Conservation (phyloP, 306 rosid species). For the Luffa aegyptiaca region DNA sequence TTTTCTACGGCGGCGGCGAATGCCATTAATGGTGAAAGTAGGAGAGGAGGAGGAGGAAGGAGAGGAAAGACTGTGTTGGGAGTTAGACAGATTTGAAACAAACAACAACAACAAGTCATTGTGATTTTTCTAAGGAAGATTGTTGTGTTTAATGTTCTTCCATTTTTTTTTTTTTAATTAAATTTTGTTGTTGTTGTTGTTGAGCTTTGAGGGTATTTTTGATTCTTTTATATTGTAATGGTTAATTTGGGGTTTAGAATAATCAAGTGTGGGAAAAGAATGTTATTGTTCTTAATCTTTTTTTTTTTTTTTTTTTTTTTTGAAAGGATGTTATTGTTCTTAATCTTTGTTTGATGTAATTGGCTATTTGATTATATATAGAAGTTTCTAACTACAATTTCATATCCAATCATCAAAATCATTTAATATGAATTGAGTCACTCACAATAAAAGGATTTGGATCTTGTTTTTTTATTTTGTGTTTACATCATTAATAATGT, state of each 20-base stretch:
- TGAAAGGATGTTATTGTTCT: neutral
- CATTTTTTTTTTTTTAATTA: neutral
- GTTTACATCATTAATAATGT: neutral
- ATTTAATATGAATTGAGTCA: neutral
- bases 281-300: neutral
- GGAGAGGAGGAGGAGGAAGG: slow-evolving; percentile 32
- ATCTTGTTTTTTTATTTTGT: neutral
- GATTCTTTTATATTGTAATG: neutral
- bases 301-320: too few relatives aligned
- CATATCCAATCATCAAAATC: neutral
- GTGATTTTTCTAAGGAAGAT: neutral
- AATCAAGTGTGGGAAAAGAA: neutral
- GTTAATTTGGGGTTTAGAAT: neutral
- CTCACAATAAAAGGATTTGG: neutral
- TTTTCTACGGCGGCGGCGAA: slow-evolving; percentile 45
- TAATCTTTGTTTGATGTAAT: neutral
- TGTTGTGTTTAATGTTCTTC: neutral
- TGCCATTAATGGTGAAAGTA: slow-evolving; percentile 56
- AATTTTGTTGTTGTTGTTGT: neutral
- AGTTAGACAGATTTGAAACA: slow-evolving; percentile 33
- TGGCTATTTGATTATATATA: neutral
- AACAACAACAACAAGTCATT: neutral
- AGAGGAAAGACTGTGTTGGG: slow-evolving; percentile 43
- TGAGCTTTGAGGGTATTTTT: neutral
- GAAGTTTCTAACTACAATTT: neutral